Conservation (phyloP, 495 filamentous ascomycete genomes). For the Xylaria longipes region DNA sequence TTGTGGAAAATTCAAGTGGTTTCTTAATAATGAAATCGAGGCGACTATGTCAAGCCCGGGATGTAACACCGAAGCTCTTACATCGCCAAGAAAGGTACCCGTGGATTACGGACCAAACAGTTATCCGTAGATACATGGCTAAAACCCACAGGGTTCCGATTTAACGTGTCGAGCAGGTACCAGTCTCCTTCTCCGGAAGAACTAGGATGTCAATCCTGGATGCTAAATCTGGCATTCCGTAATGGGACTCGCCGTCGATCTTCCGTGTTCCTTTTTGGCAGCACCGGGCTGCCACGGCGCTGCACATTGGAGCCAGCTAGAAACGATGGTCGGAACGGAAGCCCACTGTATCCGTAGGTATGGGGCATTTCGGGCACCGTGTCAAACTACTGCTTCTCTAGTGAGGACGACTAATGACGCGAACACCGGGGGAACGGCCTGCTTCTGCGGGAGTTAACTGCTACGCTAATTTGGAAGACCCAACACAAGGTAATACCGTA, state of each 20-base stretch:
- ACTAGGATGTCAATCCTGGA: neutral
- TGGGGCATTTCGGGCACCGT: neutral
- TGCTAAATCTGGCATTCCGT: constrained; percentile 5
- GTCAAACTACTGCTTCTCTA: neutral
- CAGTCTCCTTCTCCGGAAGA: neutral
- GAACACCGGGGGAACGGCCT: too few species aligned
- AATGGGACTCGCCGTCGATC: neutral
- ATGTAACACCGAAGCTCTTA: constrained; percentile 9
- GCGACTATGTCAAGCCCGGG: neutral
- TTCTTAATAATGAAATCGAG: neutral
- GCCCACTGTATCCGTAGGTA: constrained; percentile 2
- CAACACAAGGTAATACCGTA: neutral
- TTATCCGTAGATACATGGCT: neutral
- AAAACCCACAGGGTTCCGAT: neutral
- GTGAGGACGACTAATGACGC: neutral
- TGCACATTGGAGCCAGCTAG: neutral
- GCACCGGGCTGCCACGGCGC: neutral
- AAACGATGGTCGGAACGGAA: constrained; percentile 1
- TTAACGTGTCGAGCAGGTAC: neutral
- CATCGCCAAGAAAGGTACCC: constrained; percentile 16
- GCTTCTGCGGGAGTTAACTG: too few species aligned
- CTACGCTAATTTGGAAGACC: neutral
- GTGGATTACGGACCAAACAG: neutral
- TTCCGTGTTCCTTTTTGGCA: constrained; percentile 17
- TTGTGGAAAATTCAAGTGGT: constrained; percentile 18